Conservation (phyloP, 116 monocot genomes). For the Posidonia oceanica region DNA sequence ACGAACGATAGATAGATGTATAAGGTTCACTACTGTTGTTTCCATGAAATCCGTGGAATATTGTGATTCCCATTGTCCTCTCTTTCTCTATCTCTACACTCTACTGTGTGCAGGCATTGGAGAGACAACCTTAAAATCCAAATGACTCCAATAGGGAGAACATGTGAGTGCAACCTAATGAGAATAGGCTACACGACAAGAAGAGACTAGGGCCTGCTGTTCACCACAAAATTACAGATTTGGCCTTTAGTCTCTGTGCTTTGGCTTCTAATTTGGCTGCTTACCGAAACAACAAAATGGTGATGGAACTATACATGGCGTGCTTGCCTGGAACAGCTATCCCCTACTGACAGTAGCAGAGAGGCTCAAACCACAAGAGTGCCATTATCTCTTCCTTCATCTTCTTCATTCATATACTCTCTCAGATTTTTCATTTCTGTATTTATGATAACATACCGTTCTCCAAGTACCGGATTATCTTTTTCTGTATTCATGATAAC, state of each 20-base stretch:
- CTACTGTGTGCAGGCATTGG: not conserved
- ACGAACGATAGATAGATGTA: slow-evolving; percentile 3
- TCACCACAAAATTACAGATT: not conserved
- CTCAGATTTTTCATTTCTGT: too few relatives aligned
- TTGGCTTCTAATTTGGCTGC: not conserved
- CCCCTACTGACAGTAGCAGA: too few relatives aligned
- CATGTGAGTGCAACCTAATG: not conserved
- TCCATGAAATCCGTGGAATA: slow-evolving; percentile 7
- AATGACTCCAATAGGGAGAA: not conserved
- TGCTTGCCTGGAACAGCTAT: not conserved
- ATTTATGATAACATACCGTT: too few relatives aligned
- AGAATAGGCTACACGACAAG: not conserved
- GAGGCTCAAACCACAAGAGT: too few relatives aligned
- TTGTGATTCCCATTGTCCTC: not conserved
- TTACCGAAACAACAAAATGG: not conserved
- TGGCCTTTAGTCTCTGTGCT: not conserved
- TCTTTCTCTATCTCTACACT: not conserved
- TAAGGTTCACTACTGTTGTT: not conserved
- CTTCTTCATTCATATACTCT: too few relatives aligned
- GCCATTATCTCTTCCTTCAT: too few relatives aligned
- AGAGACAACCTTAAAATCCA: slow-evolving; percentile 12
- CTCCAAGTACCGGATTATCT: too few relatives aligned
- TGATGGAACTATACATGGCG: slow-evolving; percentile 12
- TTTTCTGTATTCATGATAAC: too few relatives aligned
- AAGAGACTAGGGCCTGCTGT: not conserved